phyloP scores from a whole-genome alignment of 805 yeast genomes.

The Cyberlindnera xishuangbannaensis region DNA sequence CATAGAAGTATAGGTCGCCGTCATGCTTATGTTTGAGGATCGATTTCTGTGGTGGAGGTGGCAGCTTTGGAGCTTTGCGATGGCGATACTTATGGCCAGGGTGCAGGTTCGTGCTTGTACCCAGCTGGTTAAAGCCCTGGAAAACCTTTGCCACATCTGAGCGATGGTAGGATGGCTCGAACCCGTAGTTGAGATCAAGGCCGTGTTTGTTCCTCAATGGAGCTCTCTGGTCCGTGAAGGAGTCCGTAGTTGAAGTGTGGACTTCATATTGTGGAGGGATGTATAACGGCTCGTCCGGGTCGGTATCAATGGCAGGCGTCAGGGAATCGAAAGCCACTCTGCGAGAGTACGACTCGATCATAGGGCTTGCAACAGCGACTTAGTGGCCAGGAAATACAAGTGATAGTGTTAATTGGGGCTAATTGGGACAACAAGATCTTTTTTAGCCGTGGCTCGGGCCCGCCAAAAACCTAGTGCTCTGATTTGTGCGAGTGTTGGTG shows the following conservation, averaged over 20 bases:
- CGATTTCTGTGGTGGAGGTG: slow-evolving; percentile 22
- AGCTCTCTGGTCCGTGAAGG: not conserved
- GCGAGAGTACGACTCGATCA: slow-evolving; percentile 14
- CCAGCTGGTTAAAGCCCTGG: slow-evolving; percentile 15
- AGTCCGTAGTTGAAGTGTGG: not conserved
- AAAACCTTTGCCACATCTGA: slow-evolving; percentile 18
- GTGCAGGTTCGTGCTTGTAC: too few species aligned
- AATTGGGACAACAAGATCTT: too few species aligned
- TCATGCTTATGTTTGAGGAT: slow-evolving; percentile 15
- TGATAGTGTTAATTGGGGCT: too few species aligned
- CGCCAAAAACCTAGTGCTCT: too few species aligned
- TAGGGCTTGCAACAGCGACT: too few species aligned
- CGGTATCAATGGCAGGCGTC: slow-evolving; percentile 13
- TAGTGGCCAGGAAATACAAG: too few species aligned
- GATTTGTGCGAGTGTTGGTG: too few species aligned
- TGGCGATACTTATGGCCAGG: slow-evolving; percentile 4
- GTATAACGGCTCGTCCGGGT: slow-evolving; percentile 20
- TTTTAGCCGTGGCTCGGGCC: too few species aligned
- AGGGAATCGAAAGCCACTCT: slow-evolving; percentile 25
- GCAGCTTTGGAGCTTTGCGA: slow-evolving; percentile 20
- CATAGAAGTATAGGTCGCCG: too few species aligned
- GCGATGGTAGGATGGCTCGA: slow-evolving; percentile 9
- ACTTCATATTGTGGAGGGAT: slow-evolving; percentile 23
- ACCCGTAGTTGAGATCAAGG: slow-evolving; percentile 22
- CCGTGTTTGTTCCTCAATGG: slow-evolving; percentile 1